A percentile compares a stretch with the other conserved stretches of the same genome.
Conservation (phyloP, 331 rosid genomes). For the Quercus phellos region DNA sequence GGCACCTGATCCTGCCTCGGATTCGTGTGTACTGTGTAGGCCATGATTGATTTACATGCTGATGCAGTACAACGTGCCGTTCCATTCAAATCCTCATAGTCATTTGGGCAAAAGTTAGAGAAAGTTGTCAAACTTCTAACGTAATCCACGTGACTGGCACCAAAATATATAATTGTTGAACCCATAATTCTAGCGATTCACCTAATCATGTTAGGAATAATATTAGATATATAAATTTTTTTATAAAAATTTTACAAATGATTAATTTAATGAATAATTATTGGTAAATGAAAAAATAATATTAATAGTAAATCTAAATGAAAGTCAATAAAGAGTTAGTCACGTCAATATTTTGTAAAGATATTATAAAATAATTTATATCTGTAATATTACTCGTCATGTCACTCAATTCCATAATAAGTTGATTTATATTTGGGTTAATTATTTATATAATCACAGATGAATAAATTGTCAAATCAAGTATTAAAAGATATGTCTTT, state of each 20-base stretch:
- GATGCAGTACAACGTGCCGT: slow-evolving; percentile 12
- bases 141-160: too few relatives aligned
- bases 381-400: accelerated
- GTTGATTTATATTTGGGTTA: too few relatives aligned
- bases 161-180: too few relatives aligned
- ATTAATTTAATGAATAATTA: accelerated
- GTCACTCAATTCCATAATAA: too few relatives aligned
- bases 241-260: too few relatives aligned
- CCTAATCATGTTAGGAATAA: accelerated
- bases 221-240: too few relatives aligned
- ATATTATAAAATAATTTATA: accelerated
- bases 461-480: too few relatives aligned
- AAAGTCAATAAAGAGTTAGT: accelerated
- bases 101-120: background rate
- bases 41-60: background rate
- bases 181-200: too few relatives aligned
- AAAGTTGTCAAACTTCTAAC: too few relatives aligned
- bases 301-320: accelerated
- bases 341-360: too few relatives aligned
- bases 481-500: too few relatives aligned
- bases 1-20: background rate
- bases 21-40: background rate
- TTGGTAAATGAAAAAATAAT: too few relatives aligned
- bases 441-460: accelerated
- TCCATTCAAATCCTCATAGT: background rate